A percentile compares a stretch with the other conserved stretches of the same genome.
Conservation (phyloP, 805 yeast species). For the Yarrowia divulgata region DNA sequence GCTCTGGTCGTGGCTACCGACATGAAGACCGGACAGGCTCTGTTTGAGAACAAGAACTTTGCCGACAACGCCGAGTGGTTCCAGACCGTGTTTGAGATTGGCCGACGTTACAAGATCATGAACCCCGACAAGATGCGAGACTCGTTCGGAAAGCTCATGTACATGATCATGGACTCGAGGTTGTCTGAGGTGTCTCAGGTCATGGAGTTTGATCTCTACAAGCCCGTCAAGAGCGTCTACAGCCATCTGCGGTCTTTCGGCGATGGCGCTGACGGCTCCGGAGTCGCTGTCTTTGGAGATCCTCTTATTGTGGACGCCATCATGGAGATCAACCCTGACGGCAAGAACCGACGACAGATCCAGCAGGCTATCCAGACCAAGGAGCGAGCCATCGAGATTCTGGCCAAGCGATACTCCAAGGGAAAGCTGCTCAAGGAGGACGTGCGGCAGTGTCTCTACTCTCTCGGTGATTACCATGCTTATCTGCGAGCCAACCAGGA, state of each 20-base stretch:
- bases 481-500: conserved; percentile 71
- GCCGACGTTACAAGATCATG: conserved; percentile 82
- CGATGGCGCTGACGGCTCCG: conserved; percentile 29
- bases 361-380: conserved; percentile 68
- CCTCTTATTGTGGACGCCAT: conserved; percentile 68
- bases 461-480: conserved; percentile 80
- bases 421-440: conserved; percentile 59
- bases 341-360: conserved; percentile 61
- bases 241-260: conserved; percentile 55
- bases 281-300: conserved; percentile 60
- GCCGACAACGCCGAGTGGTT: conserved; percentile 77
- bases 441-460: conserved; percentile 73
- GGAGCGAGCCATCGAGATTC: conserved; percentile 70
- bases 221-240: conserved; percentile 71
- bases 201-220: conserved; percentile 78
- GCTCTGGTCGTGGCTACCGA: conserved; percentile 82
- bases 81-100: conserved; percentile 73
- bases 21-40: conserved; percentile 69
- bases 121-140: conserved; percentile 83
- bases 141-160: conserved; percentile 78
- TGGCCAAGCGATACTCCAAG: conserved; percentile 57
- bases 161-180: conserved; percentile 86
- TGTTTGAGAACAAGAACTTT: conserved; percentile 71
- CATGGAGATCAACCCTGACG: conserved; percentile 67
- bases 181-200: conserved; percentile 71